Evolutionary conservation across 345 rosid species (phyloP).

Genomic region (Eucalyptus decipiens): DNA sequence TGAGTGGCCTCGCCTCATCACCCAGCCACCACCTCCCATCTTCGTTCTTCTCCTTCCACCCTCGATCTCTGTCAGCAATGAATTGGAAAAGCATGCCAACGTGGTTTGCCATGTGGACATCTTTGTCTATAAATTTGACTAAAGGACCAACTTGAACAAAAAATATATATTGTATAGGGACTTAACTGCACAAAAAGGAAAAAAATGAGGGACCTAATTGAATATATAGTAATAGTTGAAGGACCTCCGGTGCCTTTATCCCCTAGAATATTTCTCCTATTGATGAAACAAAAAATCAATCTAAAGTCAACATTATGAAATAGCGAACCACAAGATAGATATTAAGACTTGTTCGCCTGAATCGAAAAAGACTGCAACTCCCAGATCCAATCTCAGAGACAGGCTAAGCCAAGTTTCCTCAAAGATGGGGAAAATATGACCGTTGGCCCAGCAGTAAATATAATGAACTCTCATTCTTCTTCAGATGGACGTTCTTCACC

Average conservation of each 20-base stretch:
- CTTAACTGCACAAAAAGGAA: neutral
- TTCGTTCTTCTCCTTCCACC: neutral
- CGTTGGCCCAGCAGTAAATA: neutral
- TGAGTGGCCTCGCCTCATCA: neutral
- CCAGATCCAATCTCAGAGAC: neutral
- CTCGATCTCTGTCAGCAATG: neutral
- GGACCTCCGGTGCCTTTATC: neutral
- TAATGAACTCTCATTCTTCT: conserved; percentile 11
- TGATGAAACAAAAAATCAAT: neutral
- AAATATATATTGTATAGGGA: too few relatives aligned
- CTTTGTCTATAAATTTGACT: neutral
- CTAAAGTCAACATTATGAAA: neutral
- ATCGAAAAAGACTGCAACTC: neutral
- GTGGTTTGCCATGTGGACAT: neutral
- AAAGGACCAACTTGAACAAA: neutral
- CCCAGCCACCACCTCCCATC: neutral
- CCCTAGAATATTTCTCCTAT: neutral
- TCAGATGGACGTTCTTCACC: conserved; percentile 33
- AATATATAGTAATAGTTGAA: neutral
- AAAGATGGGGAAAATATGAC: neutral
- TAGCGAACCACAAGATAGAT: neutral
- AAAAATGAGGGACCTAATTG: neutral
- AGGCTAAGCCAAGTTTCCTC: neutral
- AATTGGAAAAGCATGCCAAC: neutral
- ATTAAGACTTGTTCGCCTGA: neutral